phyloP scores from a whole-genome alignment of 768 basidiomycete genomes.

The Tulasnella sp. region DNA sequence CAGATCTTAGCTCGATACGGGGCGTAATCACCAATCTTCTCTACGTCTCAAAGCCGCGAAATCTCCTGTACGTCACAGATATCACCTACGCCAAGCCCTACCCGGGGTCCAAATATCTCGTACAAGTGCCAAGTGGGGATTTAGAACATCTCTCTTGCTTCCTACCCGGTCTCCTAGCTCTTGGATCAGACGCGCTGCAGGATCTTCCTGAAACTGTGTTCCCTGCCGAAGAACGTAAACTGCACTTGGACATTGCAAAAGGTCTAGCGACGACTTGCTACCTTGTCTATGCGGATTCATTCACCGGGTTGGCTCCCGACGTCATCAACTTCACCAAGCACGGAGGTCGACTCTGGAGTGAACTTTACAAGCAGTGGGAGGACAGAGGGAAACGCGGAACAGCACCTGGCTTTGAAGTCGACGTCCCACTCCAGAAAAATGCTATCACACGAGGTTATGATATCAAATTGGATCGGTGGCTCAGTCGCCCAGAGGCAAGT shows the following conservation, averaged over 20 bases:
- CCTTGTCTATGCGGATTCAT: constrained; percentile 58
- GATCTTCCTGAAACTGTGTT: constrained; percentile 43
- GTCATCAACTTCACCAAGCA: constrained; percentile 31
- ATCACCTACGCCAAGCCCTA: constrained; percentile 16
- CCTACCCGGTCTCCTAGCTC: constrained; percentile 60
- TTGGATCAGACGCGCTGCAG: constrained; percentile 44
- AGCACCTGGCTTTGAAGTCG: neutral
- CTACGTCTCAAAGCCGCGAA: constrained; percentile 50
- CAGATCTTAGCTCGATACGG: constrained; percentile 17
- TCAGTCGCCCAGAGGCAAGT: constrained; percentile 59
- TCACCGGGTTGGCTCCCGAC: constrained; percentile 58
- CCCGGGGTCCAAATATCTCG: constrained; percentile 21
- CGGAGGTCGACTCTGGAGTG: constrained; percentile 34
- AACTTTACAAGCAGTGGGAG: constrained; percentile 35
- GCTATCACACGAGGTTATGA: constrained; percentile 39
- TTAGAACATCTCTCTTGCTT: constrained; percentile 74
- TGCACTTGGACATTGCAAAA: constrained; percentile 65
- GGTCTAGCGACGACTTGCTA: constrained; percentile 64
- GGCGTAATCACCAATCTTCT: constrained; percentile 36
- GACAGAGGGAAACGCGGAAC: constrained; percentile 13
- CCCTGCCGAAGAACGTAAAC: constrained; percentile 37
- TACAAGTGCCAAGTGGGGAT: constrained; percentile 20
- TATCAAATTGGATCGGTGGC: constrained; percentile 36
- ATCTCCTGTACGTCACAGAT: constrained; percentile 60
- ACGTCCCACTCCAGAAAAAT: neutral